Conservation (phyloP, 805 yeast species). For the Metschnikowia koreensis region DNA sequence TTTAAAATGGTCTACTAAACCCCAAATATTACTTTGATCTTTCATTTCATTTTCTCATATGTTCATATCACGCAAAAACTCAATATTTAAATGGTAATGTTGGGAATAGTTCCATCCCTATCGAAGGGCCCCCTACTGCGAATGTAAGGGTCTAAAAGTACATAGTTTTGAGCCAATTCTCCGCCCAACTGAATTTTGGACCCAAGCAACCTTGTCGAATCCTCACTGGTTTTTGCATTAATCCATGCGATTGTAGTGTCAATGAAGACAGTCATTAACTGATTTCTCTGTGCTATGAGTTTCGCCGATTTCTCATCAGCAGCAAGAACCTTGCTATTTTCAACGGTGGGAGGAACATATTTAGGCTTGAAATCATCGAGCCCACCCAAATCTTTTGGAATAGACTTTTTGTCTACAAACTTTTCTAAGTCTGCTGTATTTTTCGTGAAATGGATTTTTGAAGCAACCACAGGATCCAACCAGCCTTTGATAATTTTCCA, state of each 20-base stretch:
- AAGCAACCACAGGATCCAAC: constrained; percentile 95
- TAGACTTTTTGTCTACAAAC: constrained; percentile 53
- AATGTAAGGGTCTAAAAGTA: constrained; percentile 45
- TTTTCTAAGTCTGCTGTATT: constrained; percentile 62
- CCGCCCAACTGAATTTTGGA: constrained; percentile 55
- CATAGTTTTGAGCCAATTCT: constrained; percentile 60
- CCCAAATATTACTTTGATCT: too few relatives aligned
- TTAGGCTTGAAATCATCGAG: constrained; percentile 54
- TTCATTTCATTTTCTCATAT: too few relatives aligned
- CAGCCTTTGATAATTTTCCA: constrained; percentile 92
- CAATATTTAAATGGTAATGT: constrained; percentile 6
- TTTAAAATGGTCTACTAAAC: too few relatives aligned
- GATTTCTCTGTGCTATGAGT: constrained; percentile 52
- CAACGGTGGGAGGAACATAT: constrained; percentile 64
- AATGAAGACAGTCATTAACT: constrained; percentile 52
- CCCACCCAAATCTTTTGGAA: constrained; percentile 80
- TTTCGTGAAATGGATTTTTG: constrained; percentile 83
- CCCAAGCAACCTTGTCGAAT: constrained; percentile 46
- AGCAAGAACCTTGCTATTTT: constrained; percentile 37
- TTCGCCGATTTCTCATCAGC: constrained; percentile 44
- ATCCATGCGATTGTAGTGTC: constrained; percentile 78
- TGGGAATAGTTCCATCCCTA: constrained; percentile 17
- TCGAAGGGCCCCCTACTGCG: constrained; percentile 19
- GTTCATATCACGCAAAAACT: too few relatives aligned
- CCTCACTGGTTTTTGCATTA: constrained; percentile 54